These are phyloP conservation scores for Didymella segeticola DNA, from an alignment of 2,329 filamentous ascomycete genomes.

Conservation along the genomic window DNA sequence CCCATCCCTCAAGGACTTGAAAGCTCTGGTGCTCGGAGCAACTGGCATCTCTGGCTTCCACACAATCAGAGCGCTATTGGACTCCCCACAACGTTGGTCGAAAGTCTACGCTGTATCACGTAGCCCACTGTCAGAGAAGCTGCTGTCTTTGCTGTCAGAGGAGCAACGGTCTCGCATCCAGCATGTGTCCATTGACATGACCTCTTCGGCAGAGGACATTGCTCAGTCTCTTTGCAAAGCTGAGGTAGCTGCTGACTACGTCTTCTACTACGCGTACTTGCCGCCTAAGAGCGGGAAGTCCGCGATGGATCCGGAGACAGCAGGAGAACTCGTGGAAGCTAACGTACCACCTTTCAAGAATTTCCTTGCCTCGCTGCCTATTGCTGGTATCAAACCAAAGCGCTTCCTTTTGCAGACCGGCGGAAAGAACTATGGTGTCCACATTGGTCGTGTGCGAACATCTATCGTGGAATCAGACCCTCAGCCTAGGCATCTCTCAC, in stretches of 20 bases:
- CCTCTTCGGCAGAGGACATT: slow-evolving; percentile 7
- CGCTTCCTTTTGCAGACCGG: slow-evolving; percentile 22
- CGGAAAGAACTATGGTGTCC: slow-evolving; percentile 20
- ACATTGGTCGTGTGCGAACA: slow-evolving; percentile 19
- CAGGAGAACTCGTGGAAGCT: slow-evolving; percentile 12
- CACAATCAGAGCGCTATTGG: slow-evolving; percentile 13
- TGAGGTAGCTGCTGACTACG: slow-evolving; percentile 3
- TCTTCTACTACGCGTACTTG: slow-evolving; percentile 26
- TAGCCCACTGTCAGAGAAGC: slow-evolving; percentile 1
- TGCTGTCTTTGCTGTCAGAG: slow-evolving; percentile 9
- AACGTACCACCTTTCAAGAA: slow-evolving; percentile 19
- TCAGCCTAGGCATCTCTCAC: slow-evolving; percentile 19
- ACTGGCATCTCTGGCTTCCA: slow-evolving; percentile 23
- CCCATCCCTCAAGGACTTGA: slow-evolving; percentile 7
- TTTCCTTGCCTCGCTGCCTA: slow-evolving; percentile 13
- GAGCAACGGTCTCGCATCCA: slow-evolving; percentile 20
- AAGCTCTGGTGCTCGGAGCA: slow-evolving; percentile 19
- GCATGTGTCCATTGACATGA: slow-evolving; percentile 20
- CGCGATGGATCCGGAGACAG: slow-evolving; percentile 11
- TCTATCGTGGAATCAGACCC: slow-evolving; percentile 22
- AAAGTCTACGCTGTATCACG: slow-evolving; percentile 20
- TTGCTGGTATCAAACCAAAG: slow-evolving; percentile 15
- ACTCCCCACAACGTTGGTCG: slow-evolving; percentile 18
- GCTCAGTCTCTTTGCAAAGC: slow-evolving; percentile 10
- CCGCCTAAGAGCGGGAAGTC: slow-evolving; percentile 11